phyloP scores from a whole-genome alignment of 2,329 filamentous ascomycete species.

The Aulographum hederae region DNA sequence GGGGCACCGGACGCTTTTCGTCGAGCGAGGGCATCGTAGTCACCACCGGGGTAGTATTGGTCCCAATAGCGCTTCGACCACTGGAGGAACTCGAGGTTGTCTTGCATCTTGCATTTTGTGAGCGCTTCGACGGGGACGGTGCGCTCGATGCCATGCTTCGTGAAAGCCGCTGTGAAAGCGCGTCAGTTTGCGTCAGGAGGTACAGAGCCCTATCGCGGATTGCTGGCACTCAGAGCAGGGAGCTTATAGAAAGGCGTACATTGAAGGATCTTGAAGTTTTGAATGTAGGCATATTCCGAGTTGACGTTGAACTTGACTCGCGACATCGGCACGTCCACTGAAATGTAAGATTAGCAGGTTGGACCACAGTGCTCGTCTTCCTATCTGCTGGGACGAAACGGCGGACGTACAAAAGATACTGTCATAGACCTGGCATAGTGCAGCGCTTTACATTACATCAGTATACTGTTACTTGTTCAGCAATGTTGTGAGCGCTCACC shows the following conservation, averaged over 20 bases:
- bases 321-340: conserved; percentile 79
- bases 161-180: conserved; percentile 50
- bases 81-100: conserved; percentile 97
- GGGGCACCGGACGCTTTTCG: conserved; percentile 59
- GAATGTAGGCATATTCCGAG: conserved; percentile 89
- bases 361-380: conserved; percentile 1
- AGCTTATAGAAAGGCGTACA: conserved; percentile 38
- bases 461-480: background rate
- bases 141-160: conserved; percentile 74
- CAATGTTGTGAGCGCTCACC: conserved; percentile 37
- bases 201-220: background rate
- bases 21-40: conserved; percentile 79
- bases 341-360: background rate
- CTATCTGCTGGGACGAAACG: conserved; percentile 1
- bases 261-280: conserved; percentile 96
- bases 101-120: conserved; percentile 99
- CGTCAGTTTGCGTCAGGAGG: background rate
- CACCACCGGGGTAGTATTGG: conserved; percentile 89
- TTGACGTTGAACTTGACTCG: conserved; percentile 98
- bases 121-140: conserved; percentile 75
- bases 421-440: conserved; percentile 93
- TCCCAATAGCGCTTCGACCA: conserved; percentile 97
- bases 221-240: background rate
- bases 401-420: conserved; percentile 63
- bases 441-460: conserved; percentile 44